Base-by-base conservation (phyloP, 2,329 filamentous ascomycete species). In the Fusarium aywerte region DNA sequence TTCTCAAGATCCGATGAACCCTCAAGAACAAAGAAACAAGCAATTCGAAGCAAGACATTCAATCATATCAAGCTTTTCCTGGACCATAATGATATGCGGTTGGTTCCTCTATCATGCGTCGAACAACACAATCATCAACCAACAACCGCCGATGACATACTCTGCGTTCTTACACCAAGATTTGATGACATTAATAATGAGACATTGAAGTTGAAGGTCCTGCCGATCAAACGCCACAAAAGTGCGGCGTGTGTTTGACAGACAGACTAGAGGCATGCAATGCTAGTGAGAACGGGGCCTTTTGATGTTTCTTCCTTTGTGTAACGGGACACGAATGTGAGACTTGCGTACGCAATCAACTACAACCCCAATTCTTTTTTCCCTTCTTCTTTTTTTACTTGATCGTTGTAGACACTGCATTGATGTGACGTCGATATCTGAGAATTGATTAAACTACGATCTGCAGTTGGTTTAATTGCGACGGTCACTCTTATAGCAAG, bases 271-370 rank as follows among this genome's bases (percentile, higher is more conserved):
- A 63, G 43, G 51, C 38, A n/a, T n/a, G 38, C 23, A 16, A 18
- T 20, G 33, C 23, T 2, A 27, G 33, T 64, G 25, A 12, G 53
- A 47, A 40, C 33, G 39, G 45, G 45, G 23, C 43, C 36, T 61
- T 15, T 29, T 9, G 20, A 42, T 60, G 45, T 45, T 21, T 60
- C 10, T 31, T 9, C n/a, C n/a, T n/a, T 16, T 56, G 64, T 56
- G 49, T 32, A 63, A 67, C 59, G 49, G 52, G 35, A 42, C 39
- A 67, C 58, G 59, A 61, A 52, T 56, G 27, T 65, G 59, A 68
- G 59, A 67, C 64, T 29, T 52, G 40, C 38, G 47, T 65, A 57
- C 64, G 59, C 49, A 68, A 67, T 65, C 58, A 39, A 44, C 52
- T 20, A 35, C 43, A 20, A 38, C 16, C 20, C 21, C 29, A 13